Conservation (phyloP, 2,329 filamentous ascomycete species). For the Colletotrichum kahawae region DNA sequence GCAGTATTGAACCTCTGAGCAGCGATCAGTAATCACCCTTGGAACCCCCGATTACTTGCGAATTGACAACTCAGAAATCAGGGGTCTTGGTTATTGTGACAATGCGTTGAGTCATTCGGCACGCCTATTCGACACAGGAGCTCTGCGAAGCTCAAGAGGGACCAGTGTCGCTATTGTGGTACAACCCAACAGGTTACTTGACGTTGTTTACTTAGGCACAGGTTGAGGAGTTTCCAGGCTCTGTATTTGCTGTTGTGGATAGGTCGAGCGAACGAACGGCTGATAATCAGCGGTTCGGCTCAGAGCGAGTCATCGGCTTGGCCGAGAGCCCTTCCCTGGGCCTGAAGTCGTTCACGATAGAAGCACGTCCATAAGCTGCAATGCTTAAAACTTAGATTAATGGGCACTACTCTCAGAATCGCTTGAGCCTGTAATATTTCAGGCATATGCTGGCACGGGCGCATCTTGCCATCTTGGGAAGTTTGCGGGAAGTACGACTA, state of each 20-base stretch:
- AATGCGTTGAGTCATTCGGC: background rate
- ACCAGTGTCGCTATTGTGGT: no score
- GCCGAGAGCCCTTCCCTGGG: background rate
- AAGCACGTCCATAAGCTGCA: background rate
- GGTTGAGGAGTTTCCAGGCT: background rate
- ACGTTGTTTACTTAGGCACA: fast-evolving
- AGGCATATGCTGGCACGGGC: background rate
- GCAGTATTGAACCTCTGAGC: no score
- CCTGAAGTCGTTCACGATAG: background rate
- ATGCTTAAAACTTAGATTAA: background rate
- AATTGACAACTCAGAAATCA: background rate
- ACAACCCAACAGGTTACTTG: background rate
- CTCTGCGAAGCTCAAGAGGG: no score
- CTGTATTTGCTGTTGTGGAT: background rate
- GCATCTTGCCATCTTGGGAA: background rate
- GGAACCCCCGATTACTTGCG: background rate
- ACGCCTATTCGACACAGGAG: background rate
- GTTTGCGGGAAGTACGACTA: no score
- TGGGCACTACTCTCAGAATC: background rate
- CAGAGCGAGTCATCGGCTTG: background rate
- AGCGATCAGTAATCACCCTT: background rate
- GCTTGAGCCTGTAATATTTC: background rate
- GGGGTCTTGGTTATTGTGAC: background rate
- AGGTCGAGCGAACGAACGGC: background rate
- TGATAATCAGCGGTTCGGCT: fast-evolving